These are phyloP conservation scores for Pleurotus pulmonarius DNA, from an alignment of 768 basidiomycete genomes.

Conservation along the genomic window DNA sequence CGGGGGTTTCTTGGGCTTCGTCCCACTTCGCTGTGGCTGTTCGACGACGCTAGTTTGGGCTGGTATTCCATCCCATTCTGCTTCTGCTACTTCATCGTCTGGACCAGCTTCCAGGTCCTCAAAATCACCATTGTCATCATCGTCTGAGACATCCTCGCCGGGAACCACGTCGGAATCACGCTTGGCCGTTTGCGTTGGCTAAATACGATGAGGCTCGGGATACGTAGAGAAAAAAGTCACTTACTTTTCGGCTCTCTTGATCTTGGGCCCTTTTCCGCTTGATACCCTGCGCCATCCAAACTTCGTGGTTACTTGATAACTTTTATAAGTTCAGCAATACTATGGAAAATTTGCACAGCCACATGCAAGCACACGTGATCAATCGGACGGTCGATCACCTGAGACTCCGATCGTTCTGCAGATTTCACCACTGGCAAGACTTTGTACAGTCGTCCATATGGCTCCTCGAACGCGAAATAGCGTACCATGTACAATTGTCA, in stretches of 20 bases:
- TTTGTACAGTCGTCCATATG: neutral
- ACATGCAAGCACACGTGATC: neutral
- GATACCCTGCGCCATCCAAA: neutral
- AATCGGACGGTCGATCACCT: no score
- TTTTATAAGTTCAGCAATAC: no score
- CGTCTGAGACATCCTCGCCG: neutral
- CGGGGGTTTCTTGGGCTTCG: slow-evolving; percentile 48
- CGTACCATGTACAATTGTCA: slow-evolving; percentile 67
- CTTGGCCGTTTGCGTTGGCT: neutral
- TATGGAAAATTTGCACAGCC: neutral
- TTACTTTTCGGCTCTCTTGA: neutral
- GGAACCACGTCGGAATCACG: neutral
- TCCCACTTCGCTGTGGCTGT: slow-evolving; percentile 9
- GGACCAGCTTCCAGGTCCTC: neutral
- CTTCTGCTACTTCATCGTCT: neutral
- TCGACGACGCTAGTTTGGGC: neutral
- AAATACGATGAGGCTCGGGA: neutral
- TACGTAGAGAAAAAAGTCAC: neutral
- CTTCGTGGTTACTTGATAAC: no score
- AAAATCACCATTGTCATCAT: neutral
- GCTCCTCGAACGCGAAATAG: slow-evolving; percentile 19
- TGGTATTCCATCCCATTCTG: slow-evolving; percentile 1
- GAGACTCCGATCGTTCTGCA: no score
- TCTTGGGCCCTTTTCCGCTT: neutral
- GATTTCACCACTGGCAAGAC: no score